Base-by-base conservation (phyloP, 192 early-diverging fungal species). In the Entomortierella parvispora region DNA sequence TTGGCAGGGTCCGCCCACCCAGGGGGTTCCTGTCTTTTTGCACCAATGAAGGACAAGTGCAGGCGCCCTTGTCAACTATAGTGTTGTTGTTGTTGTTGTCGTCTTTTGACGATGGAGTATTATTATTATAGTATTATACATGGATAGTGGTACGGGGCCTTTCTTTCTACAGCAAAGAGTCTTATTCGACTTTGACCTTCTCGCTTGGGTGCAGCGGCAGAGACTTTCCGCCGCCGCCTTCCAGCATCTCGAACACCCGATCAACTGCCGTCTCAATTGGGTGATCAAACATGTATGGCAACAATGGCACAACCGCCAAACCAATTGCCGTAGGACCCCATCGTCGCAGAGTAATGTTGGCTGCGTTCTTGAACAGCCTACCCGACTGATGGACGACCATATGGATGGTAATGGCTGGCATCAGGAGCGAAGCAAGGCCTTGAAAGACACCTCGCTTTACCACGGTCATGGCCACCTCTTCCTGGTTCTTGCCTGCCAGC, bases 201-300 rank as follows among this genome's bases (percentile, higher is more conserved):
- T 69, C 65, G 14, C 29, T 25, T 15, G 60, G 56, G 33, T 80
- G 68, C 54, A 80, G 56, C 8, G 71, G 70, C 20, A 74, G 57
- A 49, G 72, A 68, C 65, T 76, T 66, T 70, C 68, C 46, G 22
- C 58, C 32, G 58, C 62, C 37, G 58, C 58, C 46, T 29, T 81
- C 69, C 49, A 85, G 45, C 63, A 74, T 82, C 43, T 88, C 85
- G 71, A 92, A 90, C 6, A 81, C 68, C 32, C 78, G 79, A 52
- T 89, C 90, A 10, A 92, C 82, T 12, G 81, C 65, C 20, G 72
- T 65, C 63, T 92, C 90, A 20, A 89, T 65, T n/a, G 89, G 86
- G 42, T 92, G 80, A 71, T 92, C 90, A 54, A 86, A 89, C 64
- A 92, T 83, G 40, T 74, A 75, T 10, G 90, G 90, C 46, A 92